phyloP scores from a whole-genome alignment of 495 filamentous ascomycete genomes.

The Hypoxylon crocopeplum region DNA sequence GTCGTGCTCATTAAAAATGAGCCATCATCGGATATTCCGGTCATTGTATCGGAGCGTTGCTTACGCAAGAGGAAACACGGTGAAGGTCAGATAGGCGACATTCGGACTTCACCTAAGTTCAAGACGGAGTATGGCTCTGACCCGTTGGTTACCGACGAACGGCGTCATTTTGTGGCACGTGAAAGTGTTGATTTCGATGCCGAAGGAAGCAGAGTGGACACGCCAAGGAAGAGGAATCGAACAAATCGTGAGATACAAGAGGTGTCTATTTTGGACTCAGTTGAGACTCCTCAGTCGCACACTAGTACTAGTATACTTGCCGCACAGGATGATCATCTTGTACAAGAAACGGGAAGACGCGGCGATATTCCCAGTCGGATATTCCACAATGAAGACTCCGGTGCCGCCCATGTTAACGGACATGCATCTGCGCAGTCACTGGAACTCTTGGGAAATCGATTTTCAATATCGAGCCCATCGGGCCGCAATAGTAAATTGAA shows the following conservation, averaged over 20 bases:
- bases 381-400: not conserved
- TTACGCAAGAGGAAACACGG: constrained; percentile 50
- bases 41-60: constrained; percentile 52
- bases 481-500: constrained; percentile 10
- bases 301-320: not conserved
- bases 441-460: not conserved
- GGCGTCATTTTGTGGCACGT: constrained; percentile 44
- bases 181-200: constrained; percentile 80
- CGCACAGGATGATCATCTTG: not conserved
- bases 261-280: constrained; percentile 5
- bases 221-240: constrained; percentile 62
- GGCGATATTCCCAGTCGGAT: not conserved
- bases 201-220: constrained; percentile 64
- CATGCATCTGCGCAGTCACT: not conserved
- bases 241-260: constrained; percentile 18
- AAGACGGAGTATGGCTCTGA: constrained; percentile 47
- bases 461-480: constrained; percentile 1
- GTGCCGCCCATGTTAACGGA: not conserved
- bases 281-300: not conserved
- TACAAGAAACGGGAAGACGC: not conserved
- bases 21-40: constrained; percentile 51
- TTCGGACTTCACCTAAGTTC: constrained; percentile 32
- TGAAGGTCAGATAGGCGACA: constrained; percentile 13
- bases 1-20: constrained; percentile 47
- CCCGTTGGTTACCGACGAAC: constrained; percentile 44